Evolutionary conservation across 2,329 filamentous ascomycete species (phyloP).

Genomic region (Colletotrichum musae): DNA sequence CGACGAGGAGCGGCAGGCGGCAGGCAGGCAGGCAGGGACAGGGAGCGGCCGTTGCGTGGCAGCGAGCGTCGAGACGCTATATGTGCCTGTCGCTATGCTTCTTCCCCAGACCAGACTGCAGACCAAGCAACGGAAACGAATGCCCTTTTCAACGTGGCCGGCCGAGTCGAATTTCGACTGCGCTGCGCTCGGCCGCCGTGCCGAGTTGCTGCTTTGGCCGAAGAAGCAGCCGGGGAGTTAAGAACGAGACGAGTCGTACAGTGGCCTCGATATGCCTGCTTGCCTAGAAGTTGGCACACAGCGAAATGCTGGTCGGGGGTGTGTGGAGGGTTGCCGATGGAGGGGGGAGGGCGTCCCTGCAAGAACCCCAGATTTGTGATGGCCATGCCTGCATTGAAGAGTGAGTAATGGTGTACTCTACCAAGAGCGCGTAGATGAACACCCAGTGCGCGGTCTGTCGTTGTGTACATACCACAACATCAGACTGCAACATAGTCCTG

Average conservation of each 20-base stretch:
- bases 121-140: conserved; percentile 9
- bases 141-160: conserved; percentile 7
- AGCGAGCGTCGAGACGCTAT: conserved; percentile 10
- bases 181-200: conserved; percentile 2
- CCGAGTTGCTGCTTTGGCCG: not conserved
- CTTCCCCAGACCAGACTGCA: not conserved
- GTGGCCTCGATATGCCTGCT: no score
- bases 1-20: not conserved
- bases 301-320: not conserved
- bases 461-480: no score
- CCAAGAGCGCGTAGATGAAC: no score
- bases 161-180: not conserved
- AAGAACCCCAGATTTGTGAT: conserved; percentile 26
- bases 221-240: no score
- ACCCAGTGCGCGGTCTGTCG: no score
- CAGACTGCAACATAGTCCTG: not conserved
- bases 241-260: no score
- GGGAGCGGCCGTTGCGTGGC: conserved; percentile 8
- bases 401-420: not conserved
- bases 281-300: no score
- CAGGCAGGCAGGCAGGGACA: conserved; percentile 1
- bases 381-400: conserved; percentile 7
- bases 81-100: conserved; percentile 4
- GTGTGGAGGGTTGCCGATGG: conserved; percentile 4
- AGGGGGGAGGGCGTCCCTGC: conserved; percentile 17